A percentile compares a stretch with the other conserved stretches of the same genome.
These are phyloP conservation scores for Peltaster fructicola DNA, from an alignment of 2,329 filamentous ascomycete species.

Conservation along the genomic window DNA sequence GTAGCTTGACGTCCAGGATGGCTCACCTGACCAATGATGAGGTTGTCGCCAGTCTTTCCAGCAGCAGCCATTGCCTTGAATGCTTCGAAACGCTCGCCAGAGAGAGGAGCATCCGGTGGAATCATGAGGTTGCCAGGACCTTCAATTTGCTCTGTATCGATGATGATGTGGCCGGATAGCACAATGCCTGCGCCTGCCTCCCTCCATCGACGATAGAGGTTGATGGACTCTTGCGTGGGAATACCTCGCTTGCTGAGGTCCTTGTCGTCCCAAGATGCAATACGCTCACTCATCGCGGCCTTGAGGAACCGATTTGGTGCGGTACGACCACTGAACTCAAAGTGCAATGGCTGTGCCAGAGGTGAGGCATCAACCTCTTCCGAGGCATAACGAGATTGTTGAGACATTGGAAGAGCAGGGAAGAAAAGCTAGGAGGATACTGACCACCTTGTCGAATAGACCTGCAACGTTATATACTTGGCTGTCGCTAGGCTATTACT, in stretches of 20 bases:
- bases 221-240: conserved; percentile 34
- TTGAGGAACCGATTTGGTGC: conserved; percentile 52
- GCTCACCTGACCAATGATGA: conserved; percentile 43
- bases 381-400: conserved; percentile 22
- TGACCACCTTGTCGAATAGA: too few relatives aligned
- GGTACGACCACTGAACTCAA: conserved; percentile 32
- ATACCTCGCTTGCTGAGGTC: conserved; percentile 36
- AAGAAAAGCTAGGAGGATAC: too few relatives aligned
- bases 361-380: conserved; percentile 23
- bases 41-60: conserved; percentile 38
- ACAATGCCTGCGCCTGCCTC: conserved; percentile 39
- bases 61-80: conserved; percentile 39
- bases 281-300: conserved; percentile 47
- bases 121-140: conserved; percentile 42
- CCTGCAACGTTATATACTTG: too few relatives aligned
- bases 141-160: conserved; percentile 42
- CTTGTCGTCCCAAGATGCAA: conserved; percentile 42
- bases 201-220: conserved; percentile 45
- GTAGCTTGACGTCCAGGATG: conserved; percentile 44
- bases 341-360: conserved; percentile 26
- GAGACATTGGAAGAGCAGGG: too few relatives aligned
- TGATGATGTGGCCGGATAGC: conserved; percentile 46
- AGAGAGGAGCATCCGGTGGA: conserved; percentile 31
- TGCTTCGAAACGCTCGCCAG: conserved; percentile 40
- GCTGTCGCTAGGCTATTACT: too few relatives aligned